Evolutionary conservation across 2,329 filamentous ascomycete species (phyloP), one percentile per base, ranked within the genome.

Genomic region (Penicillium psychrosexuale): DNA sequence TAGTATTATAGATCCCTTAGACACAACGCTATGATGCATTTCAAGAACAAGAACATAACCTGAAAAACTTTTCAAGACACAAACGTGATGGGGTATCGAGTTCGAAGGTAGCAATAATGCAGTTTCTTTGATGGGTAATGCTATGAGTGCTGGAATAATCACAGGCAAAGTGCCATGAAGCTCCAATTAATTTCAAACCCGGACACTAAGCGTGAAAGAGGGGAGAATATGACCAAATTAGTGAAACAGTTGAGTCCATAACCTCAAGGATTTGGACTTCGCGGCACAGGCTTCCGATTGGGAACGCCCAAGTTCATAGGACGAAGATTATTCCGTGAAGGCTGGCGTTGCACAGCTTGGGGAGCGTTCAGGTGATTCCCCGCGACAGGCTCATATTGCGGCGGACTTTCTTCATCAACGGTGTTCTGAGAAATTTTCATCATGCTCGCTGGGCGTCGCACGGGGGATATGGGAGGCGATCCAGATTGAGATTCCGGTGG

Each of bases 271-370:
- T 50, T 44, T 11, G 59, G 47, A 43, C 59, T 69, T n/a, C 66
- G 59, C 13, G 72, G 72, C 9, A 75, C 71, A 15, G 72, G 72
- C 53, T 74, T 74, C 46, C 72, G 63, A 44, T 56, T 69, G 6
- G 72, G 72, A 13, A 75, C 70, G 38, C 72, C 72, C 15, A 74
- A 62, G 46, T 72, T 74, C 57, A 72, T 69, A 6, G 64, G 62
- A 12, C 69, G 69, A 24, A 60, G 48, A 38, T 61, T 63, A 43
- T 58, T 61, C 15, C 61, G 60, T 12, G 69, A 63, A 33, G 64
- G 63, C 24, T 55, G 59, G 34, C 57, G 64, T n/a, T 61, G 54
- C 19, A 56, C 51, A 27, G 53, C 52, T 39, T 50, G 57, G 9
- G 55, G 46, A 9, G 53, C 15, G 34, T 59, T 58, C 8, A 55